These are phyloP conservation scores for Lipomyces anomalus DNA, from an alignment of 805 yeast species.

Conservation along the genomic window DNA sequence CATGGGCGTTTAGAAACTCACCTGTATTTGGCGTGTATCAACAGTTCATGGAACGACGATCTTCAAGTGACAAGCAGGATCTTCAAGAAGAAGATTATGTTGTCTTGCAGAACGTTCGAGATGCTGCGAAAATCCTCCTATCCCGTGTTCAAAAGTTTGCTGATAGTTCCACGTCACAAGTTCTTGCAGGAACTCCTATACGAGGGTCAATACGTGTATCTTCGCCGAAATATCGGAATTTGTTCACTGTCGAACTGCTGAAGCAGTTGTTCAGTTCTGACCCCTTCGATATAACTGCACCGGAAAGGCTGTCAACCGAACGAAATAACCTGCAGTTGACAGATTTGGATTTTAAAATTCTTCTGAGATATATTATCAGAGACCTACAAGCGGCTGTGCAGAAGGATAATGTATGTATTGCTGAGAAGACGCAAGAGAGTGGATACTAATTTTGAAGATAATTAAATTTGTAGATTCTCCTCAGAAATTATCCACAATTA, in stretches of 20 bases:
- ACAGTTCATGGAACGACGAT: too few species aligned
- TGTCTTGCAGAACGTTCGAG: slow-evolving; percentile 12
- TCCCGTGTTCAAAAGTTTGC: slow-evolving; percentile 5
- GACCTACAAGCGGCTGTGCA: slow-evolving; percentile 7
- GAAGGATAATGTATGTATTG: slow-evolving; percentile 2
- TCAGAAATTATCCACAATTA: slow-evolving; percentile 1
- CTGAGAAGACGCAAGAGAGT: neutral
- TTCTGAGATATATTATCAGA: slow-evolving; percentile 9
- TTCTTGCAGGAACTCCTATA: too few species aligned
- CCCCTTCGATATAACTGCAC: slow-evolving; percentile 8
- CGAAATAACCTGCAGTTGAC: slow-evolving; percentile 2
- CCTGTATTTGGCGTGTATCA: too few species aligned
- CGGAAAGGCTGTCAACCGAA: neutral
- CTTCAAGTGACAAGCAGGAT: too few species aligned
- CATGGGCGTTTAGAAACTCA: slow-evolving; percentile 4
- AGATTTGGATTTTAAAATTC: slow-evolving; percentile 10
- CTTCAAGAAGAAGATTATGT: slow-evolving; percentile 11
- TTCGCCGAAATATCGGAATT: slow-evolving; percentile 2
- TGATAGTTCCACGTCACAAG: neutral
- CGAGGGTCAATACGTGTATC: too few species aligned
- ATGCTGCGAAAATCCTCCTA: slow-evolving; percentile 9
- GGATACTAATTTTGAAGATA: slow-evolving; percentile 3
- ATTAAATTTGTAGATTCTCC: slow-evolving; percentile 3
- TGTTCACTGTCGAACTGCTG: slow-evolving; percentile 13
- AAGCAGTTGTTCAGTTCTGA: slow-evolving; percentile 5